Evolutionary conservation across 345 rosid genomes (phyloP).

Genomic region (Leavenworthia alabamica): DNA sequence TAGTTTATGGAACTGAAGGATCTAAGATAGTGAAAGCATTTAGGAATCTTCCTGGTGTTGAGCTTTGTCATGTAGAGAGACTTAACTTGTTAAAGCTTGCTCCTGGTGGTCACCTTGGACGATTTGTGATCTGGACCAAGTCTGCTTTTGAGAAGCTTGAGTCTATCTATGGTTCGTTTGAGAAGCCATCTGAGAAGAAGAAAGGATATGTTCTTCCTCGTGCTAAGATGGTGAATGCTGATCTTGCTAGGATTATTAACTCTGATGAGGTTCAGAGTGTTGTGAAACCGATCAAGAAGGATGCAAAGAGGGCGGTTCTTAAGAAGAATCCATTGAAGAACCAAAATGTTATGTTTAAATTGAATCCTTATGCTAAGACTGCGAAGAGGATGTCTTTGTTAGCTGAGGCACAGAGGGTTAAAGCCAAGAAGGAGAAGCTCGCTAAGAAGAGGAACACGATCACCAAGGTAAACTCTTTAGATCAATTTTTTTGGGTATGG

Average conservation of each 20-base stretch:
- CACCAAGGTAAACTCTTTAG: constrained; percentile 50
- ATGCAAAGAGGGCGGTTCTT: constrained; percentile 62
- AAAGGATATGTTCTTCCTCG: constrained; percentile 83
- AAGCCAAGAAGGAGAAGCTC: constrained; percentile 97
- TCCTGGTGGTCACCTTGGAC: constrained; percentile 95
- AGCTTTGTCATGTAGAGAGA: constrained; percentile 81
- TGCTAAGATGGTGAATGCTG: constrained; percentile 93
- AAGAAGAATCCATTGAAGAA: constrained; percentile 98
- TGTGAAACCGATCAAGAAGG: constrained; percentile 76
- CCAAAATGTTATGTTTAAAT: constrained; percentile 63
- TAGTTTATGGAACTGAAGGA: constrained; percentile 79
- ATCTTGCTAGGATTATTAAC: constrained; percentile 85
- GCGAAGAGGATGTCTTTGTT: constrained; percentile 87
- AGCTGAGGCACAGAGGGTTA: constrained; percentile 89
- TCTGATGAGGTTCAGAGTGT: constrained; percentile 96
- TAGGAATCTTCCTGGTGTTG: constrained; percentile 90
- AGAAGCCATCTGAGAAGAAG: constrained; percentile 82
- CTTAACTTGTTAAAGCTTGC: constrained; percentile 81
- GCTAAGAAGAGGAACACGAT: constrained; percentile 67
- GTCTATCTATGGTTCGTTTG: constrained; percentile 76
- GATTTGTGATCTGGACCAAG: constrained; percentile 93
- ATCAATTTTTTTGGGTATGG: background rate
- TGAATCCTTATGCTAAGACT: constrained; percentile 94
- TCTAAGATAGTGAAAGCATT: constrained; percentile 83
- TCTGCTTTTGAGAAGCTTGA: constrained; percentile 93